Evolutionary conservation across 176 grass and related monocot species (phyloP).

Genomic region (Oryza nivara): DNA sequence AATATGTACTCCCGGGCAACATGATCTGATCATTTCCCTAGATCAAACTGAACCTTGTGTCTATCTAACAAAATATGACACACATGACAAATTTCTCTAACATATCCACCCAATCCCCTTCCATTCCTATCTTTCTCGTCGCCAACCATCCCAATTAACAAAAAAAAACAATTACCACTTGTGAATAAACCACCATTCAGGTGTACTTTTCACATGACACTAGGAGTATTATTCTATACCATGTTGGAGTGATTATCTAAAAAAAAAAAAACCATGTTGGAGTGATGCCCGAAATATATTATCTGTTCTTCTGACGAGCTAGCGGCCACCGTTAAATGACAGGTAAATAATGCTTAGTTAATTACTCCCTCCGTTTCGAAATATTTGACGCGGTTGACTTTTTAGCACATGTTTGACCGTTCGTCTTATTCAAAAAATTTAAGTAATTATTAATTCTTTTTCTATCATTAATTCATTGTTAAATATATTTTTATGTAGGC

Average conservation of each 20-base stretch:
- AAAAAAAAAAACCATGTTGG: neutral
- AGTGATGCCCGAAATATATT: neutral
- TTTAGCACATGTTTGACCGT: too few species aligned
- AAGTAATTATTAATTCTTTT: too few species aligned
- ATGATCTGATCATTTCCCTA: neutral
- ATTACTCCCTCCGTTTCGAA: too few species aligned
- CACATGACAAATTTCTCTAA: neutral
- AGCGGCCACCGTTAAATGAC: constrained; percentile 34
- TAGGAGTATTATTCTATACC: neutral
- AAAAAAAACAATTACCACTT: neutral
- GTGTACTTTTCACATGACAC: constrained; percentile 31
- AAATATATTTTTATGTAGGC: too few species aligned
- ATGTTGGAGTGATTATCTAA: neutral
- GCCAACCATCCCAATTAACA: neutral
- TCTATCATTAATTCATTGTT: too few species aligned
- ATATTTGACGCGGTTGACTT: too few species aligned
- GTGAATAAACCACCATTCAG: constrained; percentile 12
- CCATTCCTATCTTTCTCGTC: neutral
- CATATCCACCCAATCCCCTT: neutral
- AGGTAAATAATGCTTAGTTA: neutral
- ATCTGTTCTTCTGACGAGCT: neutral
- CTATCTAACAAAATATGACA: neutral
- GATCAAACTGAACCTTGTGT: neutral
- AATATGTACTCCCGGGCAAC: too few species aligned
- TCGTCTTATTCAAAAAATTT: too few species aligned